These are phyloP conservation scores for Sedum album DNA, from an alignment of 164 flowering plant species.

Conservation along the genomic window DNA sequence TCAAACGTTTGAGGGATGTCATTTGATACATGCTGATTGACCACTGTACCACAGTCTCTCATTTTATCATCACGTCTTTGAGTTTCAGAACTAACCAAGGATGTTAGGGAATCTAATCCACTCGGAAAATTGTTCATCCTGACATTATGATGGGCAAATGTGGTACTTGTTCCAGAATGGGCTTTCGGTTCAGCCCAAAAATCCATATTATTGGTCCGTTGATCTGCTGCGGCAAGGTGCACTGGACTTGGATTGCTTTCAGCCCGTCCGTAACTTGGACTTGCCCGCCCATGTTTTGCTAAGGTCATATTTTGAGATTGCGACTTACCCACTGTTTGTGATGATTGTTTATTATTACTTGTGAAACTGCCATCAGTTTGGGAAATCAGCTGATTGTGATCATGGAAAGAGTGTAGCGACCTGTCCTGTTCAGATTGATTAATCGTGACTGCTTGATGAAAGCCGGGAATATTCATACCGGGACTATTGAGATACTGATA, in stretches of 20 bases:
- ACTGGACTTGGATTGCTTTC: background rate
- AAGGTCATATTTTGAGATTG: conserved; percentile 1
- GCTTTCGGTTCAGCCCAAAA: conserved; percentile 1
- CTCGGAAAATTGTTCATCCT: background rate
- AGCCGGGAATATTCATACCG: background rate
- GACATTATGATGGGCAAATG: background rate
- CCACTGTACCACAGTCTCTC: background rate
- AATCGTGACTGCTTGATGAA: conserved; percentile 1
- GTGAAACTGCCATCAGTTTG: background rate
- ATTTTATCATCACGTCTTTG: background rate
- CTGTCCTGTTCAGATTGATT: conserved; percentile 12
- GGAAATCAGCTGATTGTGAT: background rate
- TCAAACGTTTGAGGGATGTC: background rate
- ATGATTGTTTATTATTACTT: background rate
- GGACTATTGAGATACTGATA: conserved; percentile 5
- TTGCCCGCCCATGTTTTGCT: background rate
- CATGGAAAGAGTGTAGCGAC: background rate
- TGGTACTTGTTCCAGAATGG: background rate
- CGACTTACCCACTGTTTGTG: background rate
- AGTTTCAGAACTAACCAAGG: background rate
- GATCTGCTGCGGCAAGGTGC: background rate
- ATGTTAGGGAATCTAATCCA: background rate
- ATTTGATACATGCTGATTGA: background rate
- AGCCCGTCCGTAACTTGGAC: background rate
- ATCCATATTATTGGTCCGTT: background rate